Evolutionary conservation across 768 basidiomycete species (phyloP), one percentile per base, ranked within the genome.

Genomic region (Pisolithus microcarpus): DNA sequence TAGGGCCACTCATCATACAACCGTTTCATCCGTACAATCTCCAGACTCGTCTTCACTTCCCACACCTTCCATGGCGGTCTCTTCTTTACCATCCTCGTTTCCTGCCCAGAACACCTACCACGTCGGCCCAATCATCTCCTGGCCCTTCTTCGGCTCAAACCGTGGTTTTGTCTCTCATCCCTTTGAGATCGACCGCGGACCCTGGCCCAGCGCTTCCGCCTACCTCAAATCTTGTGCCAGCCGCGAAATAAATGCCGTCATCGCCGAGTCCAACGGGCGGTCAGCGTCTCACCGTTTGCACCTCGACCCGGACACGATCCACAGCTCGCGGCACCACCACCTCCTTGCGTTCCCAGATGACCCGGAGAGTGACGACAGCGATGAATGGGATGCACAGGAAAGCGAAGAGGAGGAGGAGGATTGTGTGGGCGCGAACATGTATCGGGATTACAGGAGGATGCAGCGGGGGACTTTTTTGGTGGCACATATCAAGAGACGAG

Each of bases 81-180:
- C 43, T 44, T 26, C 43, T 7, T 16, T 26, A 36, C 23, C 7
- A 4, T 16, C 11, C n/a, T 43, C 15, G 28, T 21, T 23, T 26
- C 15, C 42, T 50, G 18, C 57, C 40, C 54, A 58, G 54, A 43
- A 76, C 65, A 50, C 24, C n/a, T 37, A 34, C 13, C 78, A 83
- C 46, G 73, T 91, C 40, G 89, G 89, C 4, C 85, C 85, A 7
- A 91, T 92, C 59, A 79, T 91, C 46, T 90, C 88, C 3, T 92
- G 90, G 89, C 85, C 89, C 1, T 92, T 91, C 74, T 92, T 92
- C 63, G 89, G 89, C 43, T 85, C 87, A 4, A 82, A 84, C 56
- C 77, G 90, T 38, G 89, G 89, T 30, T 83, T 87, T 52, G 75
- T 88, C 21, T 56, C 66, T 3, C 84, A 85, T 56, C 82, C 82